phyloP scores from a whole-genome alignment of 169 alveolate genomes.

The Cytauxzoon felis region DNA sequence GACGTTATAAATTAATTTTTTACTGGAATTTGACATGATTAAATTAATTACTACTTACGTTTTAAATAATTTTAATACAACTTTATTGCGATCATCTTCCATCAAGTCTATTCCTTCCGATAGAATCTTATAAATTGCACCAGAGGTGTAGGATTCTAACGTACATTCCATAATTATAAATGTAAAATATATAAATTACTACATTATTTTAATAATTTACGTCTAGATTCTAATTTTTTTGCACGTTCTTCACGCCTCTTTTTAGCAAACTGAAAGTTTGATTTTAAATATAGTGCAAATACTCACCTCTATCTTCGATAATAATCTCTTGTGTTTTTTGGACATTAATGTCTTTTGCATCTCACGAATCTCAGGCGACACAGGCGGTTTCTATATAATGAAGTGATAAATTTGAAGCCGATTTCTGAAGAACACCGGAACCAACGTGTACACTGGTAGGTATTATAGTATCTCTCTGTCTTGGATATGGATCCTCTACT shows the following conservation, averaged over 20 bases:
- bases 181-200: no score
- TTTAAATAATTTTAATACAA: not conserved
- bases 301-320: constrained; percentile 56
- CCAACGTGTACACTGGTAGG: not conserved
- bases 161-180: no score
- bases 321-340: constrained; percentile 50
- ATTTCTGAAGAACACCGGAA: not conserved
- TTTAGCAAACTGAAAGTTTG: constrained; percentile 20
- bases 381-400: not conserved
- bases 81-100: constrained; percentile 28
- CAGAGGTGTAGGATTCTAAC: no score
- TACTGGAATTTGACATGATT: not conserved
- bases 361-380: constrained; percentile 42
- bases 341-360: constrained; percentile 55
- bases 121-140: not conserved
- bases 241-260: constrained; percentile 52
- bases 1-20: constrained; percentile 11
- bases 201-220: constrained; percentile 6
- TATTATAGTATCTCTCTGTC: not conserved
- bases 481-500: not conserved
- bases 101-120: not conserved
- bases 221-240: constrained; percentile 33
- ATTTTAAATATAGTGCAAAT: not conserved
- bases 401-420: not conserved
- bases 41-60: constrained; percentile 2